Percentiles rank a stretch among this genome's conserved stretches.
Evolutionary conservation across 2,329 filamentous ascomycete species (phyloP).

Genomic region (Penicillium sp.): DNA sequence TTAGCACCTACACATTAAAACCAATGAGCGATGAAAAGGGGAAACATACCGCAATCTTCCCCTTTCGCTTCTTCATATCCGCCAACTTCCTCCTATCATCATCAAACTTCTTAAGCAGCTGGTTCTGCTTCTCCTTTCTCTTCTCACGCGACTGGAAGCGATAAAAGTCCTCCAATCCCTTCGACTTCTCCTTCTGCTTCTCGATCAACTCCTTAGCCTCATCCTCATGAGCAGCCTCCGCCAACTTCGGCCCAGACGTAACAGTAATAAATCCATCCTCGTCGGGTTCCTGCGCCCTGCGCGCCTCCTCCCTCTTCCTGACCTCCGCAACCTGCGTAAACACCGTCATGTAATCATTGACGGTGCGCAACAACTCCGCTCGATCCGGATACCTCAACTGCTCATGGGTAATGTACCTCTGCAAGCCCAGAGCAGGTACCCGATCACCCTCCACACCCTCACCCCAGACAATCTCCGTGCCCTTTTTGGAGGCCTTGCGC

Average conservation of each 20-base stretch:
- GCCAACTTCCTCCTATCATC: slow-evolving; percentile 64
- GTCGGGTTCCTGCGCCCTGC: slow-evolving; percentile 61
- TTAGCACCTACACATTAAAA: slow-evolving; percentile 9
- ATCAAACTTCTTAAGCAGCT: slow-evolving; percentile 63
- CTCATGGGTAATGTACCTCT: slow-evolving; percentile 55
- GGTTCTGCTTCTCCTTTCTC: slow-evolving; percentile 64
- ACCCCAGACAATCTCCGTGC: slow-evolving; percentile 60
- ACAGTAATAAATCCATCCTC: slow-evolving; percentile 95
- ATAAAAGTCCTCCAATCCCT: slow-evolving; percentile 66
- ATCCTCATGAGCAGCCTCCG: slow-evolving; percentile 60
- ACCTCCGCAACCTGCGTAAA: slow-evolving; percentile 62
- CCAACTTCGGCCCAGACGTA: slow-evolving; percentile 63
- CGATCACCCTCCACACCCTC: slow-evolving; percentile 49
- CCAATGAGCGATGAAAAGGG: background rate
- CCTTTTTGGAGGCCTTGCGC: slow-evolving; percentile 51
- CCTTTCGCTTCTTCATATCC: slow-evolving; percentile 60
- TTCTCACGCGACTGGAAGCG: slow-evolving; percentile 73
- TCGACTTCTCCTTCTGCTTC: slow-evolving; percentile 56
- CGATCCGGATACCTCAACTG: slow-evolving; percentile 62
- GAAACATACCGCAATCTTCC: slow-evolving; percentile 47
- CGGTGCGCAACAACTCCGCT: slow-evolving; percentile 57
- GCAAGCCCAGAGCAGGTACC: slow-evolving; percentile 48
- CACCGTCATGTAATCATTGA: slow-evolving; percentile 78
- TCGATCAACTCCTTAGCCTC: slow-evolving; percentile 54
- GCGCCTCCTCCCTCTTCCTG: slow-evolving; percentile 53